Percentiles rank a stretch among this genome's conserved stretches.
Conservation (phyloP, 2,329 filamentous ascomycete species). For the Pseudogymnoascus sp. region DNA sequence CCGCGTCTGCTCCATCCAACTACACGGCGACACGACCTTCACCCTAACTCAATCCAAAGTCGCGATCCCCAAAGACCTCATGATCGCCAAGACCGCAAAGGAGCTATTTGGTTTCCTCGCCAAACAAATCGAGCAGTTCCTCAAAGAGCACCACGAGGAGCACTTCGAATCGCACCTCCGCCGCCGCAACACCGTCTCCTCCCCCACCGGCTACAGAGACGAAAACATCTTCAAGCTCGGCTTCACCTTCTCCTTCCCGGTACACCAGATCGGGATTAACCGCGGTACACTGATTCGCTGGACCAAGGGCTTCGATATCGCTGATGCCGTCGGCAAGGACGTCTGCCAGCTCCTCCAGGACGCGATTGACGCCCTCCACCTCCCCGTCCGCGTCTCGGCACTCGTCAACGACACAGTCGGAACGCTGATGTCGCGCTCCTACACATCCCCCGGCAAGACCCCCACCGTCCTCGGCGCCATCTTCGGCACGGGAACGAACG, state of each 20-base stretch:
- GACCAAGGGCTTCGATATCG: constrained; percentile 98
- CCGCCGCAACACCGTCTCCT: constrained; percentile 53
- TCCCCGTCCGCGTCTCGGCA: constrained; percentile 88
- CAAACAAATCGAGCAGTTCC: constrained; percentile 82
- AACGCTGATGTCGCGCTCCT: constrained; percentile 94
- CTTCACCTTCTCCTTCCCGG: constrained; percentile 97
- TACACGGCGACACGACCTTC: constrained; percentile 93
- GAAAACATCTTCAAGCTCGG: constrained; percentile 84
- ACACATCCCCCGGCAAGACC: constrained; percentile 85
- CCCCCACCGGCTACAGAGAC: constrained; percentile 52
- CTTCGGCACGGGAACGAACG: constrained; percentile 95
- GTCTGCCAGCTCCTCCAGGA: constrained; percentile 82
- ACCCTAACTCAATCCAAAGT: constrained; percentile 89
- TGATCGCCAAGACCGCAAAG: constrained; percentile 77
- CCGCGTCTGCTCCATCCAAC: constrained; percentile 86
- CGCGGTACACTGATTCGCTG: constrained; percentile 89
- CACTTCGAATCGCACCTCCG: constrained; percentile 68
- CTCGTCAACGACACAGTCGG: constrained; percentile 97
- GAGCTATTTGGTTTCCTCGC: constrained; percentile 91
- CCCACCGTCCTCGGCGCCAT: constrained; percentile 86
- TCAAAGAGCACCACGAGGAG: constrained; percentile 78
- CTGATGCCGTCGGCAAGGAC: constrained; percentile 89
- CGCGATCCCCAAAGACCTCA: constrained; percentile 79
- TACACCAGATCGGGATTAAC: constrained; percentile 90
- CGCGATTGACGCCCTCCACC: constrained; percentile 77